These are phyloP conservation scores for Uromyces viciae-fabae DNA, from an alignment of 1,284 basidiomycete genomes.

Conservation along the genomic window DNA sequence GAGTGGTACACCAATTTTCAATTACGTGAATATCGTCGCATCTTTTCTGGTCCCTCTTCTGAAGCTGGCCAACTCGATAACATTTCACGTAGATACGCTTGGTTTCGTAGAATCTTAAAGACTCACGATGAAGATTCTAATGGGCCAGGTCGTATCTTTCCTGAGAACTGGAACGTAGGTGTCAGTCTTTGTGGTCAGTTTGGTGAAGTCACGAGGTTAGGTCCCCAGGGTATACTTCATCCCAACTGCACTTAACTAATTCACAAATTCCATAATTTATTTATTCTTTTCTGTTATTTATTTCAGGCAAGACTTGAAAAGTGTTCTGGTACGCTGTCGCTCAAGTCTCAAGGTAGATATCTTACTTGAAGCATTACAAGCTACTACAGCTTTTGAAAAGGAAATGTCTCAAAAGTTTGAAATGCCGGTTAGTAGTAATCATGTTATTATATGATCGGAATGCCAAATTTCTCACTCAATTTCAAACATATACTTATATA, in stretches of 20 bases:
- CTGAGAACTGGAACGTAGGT: constrained; percentile 74
- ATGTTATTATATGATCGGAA: background rate
- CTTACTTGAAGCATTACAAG: constrained; percentile 76
- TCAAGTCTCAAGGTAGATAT: constrained; percentile 70
- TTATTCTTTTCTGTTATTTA: background rate
- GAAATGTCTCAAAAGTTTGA: constrained; percentile 59
- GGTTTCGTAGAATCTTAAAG: constrained; percentile 87
- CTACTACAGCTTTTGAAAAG: constrained; percentile 78
- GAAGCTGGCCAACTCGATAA: constrained; percentile 97
- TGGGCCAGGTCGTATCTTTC: constrained; percentile 66
- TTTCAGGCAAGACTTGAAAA: constrained; percentile 57
- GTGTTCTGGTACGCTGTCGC: constrained; percentile 57
- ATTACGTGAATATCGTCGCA: constrained; percentile 90
- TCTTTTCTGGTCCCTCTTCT: constrained; percentile 77
- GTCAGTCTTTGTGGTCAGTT: constrained; percentile 77
- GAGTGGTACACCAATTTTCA: constrained; percentile 86
- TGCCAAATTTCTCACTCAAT: background rate
- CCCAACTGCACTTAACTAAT: no score
- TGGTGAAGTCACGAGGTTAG: constrained; percentile 75
- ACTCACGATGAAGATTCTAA: constrained; percentile 78
- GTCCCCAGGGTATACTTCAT: constrained; percentile 11
- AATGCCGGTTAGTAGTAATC: constrained; percentile 36
- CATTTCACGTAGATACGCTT: constrained; percentile 83
- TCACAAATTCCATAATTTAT: no score
- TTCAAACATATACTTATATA: background rate